phyloP scores from a whole-genome alignment of 1,139 yeast genomes.

The Yarrowia galli region DNA sequence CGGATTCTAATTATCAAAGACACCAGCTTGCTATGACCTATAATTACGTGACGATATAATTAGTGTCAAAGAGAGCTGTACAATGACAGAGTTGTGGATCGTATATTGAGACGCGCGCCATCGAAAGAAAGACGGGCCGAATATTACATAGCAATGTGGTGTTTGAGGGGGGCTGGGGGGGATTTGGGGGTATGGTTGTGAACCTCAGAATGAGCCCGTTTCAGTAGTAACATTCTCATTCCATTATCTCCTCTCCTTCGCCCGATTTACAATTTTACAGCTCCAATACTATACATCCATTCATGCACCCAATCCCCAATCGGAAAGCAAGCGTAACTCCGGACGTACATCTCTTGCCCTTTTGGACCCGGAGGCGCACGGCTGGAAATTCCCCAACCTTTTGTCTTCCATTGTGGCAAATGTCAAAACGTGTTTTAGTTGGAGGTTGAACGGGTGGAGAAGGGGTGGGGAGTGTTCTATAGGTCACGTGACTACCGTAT shows the following conservation, averaged over 20 bases:
- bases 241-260: neutral
- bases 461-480: too few relatives aligned
- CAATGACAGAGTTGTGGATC: too few relatives aligned
- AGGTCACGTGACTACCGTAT: neutral
- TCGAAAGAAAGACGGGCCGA: neutral
- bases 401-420: constrained; percentile 9
- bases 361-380: constrained; percentile 3
- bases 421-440: constrained; percentile 15
- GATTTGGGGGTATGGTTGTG: too few relatives aligned
- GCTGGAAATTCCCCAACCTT: neutral
- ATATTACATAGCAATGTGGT: neutral
- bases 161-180: neutral
- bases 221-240: too few relatives aligned
- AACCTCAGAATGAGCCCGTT: too few relatives aligned
- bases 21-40: too few relatives aligned
- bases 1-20: too few relatives aligned
- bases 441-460: too few relatives aligned
- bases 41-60: neutral
- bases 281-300: too few relatives aligned
- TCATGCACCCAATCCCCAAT: too few relatives aligned
- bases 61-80: too few relatives aligned
- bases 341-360: constrained; percentile 10
- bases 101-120: neutral
- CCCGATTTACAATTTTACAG: too few relatives aligned
- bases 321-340: constrained; percentile 3